phyloP scores from a whole-genome alignment of 2,329 filamentous ascomycete genomes.

The Penicillium capsulatum region DNA sequence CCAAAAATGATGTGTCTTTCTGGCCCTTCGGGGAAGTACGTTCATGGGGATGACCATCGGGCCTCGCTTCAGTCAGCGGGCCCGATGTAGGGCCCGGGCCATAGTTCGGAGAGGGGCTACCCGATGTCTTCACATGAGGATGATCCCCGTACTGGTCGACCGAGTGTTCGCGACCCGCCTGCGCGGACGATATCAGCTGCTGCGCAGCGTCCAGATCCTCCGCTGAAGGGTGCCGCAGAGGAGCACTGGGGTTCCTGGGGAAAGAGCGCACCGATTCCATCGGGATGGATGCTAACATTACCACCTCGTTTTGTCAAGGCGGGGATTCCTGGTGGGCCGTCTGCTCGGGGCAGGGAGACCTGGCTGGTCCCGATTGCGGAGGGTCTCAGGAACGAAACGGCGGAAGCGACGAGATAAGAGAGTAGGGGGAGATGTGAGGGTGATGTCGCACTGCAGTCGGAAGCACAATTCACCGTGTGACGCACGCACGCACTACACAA shows the following conservation, averaged over 20 bases:
- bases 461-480: conserved; percentile 33
- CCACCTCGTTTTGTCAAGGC: conserved; percentile 16
- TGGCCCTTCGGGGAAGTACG: conserved; percentile 34
- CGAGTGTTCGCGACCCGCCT: conserved; percentile 39
- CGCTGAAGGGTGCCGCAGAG: conserved; percentile 43
- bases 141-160: conserved; percentile 27
- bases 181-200: conserved; percentile 46
- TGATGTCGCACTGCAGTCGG: conserved; percentile 31
- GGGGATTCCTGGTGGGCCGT: conserved; percentile 3
- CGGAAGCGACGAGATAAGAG: conserved; percentile 16
- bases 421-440: conserved; percentile 16
- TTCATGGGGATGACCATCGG: conserved; percentile 15
- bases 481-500: conserved; percentile 9
- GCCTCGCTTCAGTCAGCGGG: conserved; percentile 14
- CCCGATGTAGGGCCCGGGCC: conserved; percentile 14
- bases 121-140: conserved; percentile 15
- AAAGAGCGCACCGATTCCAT: conserved; percentile 37
- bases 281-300: conserved; percentile 37
- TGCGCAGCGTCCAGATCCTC: conserved; percentile 48
- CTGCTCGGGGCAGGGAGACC: conserved; percentile 1
- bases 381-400: conserved; percentile 12
- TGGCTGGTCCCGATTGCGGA: conserved; percentile 6
- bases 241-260: conserved; percentile 27
- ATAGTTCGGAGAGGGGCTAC: conserved; percentile 15
- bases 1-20: conserved; percentile 39